phyloP scores from a whole-genome alignment of 176 grass and related monocot species.

The Oryza nivara region DNA sequence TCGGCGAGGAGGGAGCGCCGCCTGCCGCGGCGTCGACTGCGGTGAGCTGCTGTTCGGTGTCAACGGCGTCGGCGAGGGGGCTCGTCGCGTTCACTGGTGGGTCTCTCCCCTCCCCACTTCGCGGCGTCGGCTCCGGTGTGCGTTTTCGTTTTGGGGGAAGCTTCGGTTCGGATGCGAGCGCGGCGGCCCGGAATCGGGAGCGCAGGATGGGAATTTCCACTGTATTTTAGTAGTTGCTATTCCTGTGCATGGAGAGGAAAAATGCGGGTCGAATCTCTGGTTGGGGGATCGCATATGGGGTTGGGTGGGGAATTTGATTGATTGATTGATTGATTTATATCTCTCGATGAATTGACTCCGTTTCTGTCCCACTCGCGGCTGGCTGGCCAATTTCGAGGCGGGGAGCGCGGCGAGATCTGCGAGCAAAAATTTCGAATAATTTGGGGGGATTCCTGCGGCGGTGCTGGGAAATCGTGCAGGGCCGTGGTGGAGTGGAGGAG shows the following conservation, averaged over 20 bases:
- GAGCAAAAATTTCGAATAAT: slow-evolving; percentile 35
- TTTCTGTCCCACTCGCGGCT: slow-evolving; percentile 23
- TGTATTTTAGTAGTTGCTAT: background rate
- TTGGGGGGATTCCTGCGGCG: slow-evolving; percentile 37
- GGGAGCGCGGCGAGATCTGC: slow-evolving; percentile 51
- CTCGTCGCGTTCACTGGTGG: slow-evolving; percentile 25
- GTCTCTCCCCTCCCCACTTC: background rate
- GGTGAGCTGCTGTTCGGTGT: background rate
- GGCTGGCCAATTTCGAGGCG: slow-evolving; percentile 21
- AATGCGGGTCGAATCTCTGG: slow-evolving; percentile 42
- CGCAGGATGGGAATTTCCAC: background rate
- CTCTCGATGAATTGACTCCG: background rate
- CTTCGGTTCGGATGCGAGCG: background rate
- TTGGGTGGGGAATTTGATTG: background rate
- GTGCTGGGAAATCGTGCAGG: slow-evolving; percentile 46
- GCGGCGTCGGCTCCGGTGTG: background rate
- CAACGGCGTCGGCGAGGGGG: background rate
- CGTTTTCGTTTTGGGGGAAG: background rate
- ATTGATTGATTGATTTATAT: background rate
- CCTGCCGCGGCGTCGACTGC: background rate
- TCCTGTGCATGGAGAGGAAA: slow-evolving; percentile 19
- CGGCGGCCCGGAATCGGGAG: background rate
- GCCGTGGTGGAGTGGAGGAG: background rate
- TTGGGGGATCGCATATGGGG: slow-evolving; percentile 3
- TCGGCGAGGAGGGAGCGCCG: background rate